Percentiles rank a stretch among this genome's conserved stretches.
These are phyloP conservation scores for Xylaria sp. DNA, from an alignment of 2,329 filamentous ascomycete species.

Conservation along the genomic window DNA sequence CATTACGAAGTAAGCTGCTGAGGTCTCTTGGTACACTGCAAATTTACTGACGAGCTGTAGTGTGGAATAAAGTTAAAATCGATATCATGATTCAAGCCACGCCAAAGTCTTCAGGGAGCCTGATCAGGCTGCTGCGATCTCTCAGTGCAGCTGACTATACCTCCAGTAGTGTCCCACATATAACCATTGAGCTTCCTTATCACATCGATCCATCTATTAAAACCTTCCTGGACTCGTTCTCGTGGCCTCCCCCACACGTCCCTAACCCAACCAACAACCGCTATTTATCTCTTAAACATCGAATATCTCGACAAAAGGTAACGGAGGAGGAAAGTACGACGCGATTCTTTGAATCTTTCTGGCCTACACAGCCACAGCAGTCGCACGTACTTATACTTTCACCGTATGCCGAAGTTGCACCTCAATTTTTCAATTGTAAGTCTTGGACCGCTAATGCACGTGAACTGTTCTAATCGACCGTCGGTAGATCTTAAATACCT, in stretches of 20 bases:
- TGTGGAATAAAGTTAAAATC: conserved; percentile 78
- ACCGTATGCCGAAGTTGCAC: conserved; percentile 78
- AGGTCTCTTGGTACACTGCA: conserved; percentile 1
- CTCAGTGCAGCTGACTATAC: conserved; percentile 77
- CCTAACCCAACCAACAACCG: conserved; percentile 50
- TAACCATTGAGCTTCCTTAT: conserved; percentile 84
- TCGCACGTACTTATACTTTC: conserved; percentile 87
- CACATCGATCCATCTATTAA: conserved; percentile 69
- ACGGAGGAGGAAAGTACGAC: conserved; percentile 73
- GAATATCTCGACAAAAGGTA: conserved; percentile 65
- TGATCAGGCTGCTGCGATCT: conserved; percentile 79
- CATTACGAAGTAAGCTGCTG: conserved; percentile 62
- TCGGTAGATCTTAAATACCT: conserved; percentile 72
- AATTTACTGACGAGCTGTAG: conserved; percentile 47
- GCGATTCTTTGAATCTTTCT: conserved; percentile 86
- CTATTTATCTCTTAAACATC: conserved; percentile 73
- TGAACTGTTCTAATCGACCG: background rate
- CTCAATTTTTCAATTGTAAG: conserved; percentile 80
- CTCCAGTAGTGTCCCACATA: conserved; percentile 69
- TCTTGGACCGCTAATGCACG: background rate
- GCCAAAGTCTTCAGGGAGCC: conserved; percentile 70
- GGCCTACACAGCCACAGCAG: conserved; percentile 67
- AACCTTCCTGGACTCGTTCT: conserved; percentile 65
- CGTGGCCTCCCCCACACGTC: conserved; percentile 65
- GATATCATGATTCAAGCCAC: conserved; percentile 85